Base-by-base conservation (phyloP, 2,329 filamentous ascomycete species). In the Knoxdaviesia capensis region DNA sequence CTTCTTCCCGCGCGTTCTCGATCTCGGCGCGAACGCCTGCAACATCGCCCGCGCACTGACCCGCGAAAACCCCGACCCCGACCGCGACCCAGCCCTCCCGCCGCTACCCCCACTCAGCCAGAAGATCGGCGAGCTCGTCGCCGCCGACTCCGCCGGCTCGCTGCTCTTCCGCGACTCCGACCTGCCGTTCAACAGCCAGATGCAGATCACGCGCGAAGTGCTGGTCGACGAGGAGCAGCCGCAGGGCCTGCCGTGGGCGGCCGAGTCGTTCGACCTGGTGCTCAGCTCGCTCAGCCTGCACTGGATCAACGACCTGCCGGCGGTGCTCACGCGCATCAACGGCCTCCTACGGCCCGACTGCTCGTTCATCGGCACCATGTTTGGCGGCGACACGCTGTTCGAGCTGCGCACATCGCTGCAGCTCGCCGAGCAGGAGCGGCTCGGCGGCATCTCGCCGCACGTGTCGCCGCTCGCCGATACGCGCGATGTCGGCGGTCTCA, bases 301-400 rank as follows among this genome's bases (percentile, higher is more conserved):
- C 60, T 98, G 90, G 90, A 81, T 94, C 66, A 98, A 98, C 57
- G 85, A 98, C 57, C 72, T 98, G 5, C 90, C 90, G 0, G 82
- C 80, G 1, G 65, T 92, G 7, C 69, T 98, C 2, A 68, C 77
- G 1, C 84, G 93, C 54, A 80, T 94, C 55, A 93, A 94, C 64
- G 71, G 73, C 48, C 65, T 92, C 33, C 69, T 98, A 30, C 93
- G 92, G 59, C 86, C 88, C 0, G 90, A 98, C 57, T 71, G 73
- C 44, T 86, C 92, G 1, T 94, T 98, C 54, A 77, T 98, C 39
- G 88, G 82, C 9, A 88, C 88, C 49, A 98, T 98, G 87, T 78
- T 94, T 46, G 90, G 90, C 43, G 90, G 90, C 0, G 90, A 98
- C 58, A 88, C 83, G 6, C 68, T 98, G 1, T 98, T 80, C 55